A percentile compares a stretch with the other conserved stretches of the same genome.
Conservation (phyloP, 2,329 filamentous ascomycete species). For the Stylonectria norvegica region DNA sequence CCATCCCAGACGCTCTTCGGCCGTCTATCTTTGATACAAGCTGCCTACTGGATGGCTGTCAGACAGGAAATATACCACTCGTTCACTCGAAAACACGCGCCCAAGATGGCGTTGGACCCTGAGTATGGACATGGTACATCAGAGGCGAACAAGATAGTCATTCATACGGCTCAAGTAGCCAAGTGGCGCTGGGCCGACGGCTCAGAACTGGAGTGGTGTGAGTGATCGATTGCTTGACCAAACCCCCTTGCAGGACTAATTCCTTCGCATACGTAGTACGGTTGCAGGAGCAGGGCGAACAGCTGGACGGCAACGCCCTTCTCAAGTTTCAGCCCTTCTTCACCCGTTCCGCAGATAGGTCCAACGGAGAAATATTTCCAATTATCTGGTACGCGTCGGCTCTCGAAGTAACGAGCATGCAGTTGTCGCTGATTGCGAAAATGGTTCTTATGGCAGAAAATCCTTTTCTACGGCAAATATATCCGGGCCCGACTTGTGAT, state of each 20-base stretch:
- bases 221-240: conserved; percentile 14
- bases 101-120: conserved; percentile 34
- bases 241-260: neutral
- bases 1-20: conserved; percentile 36
- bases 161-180: conserved; percentile 40
- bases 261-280: conserved; percentile 28
- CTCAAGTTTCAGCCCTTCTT: conserved; percentile 34
- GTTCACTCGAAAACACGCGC: conserved; percentile 36
- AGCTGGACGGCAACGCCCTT: conserved; percentile 33
- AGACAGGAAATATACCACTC: conserved; percentile 41
- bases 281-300: conserved; percentile 35
- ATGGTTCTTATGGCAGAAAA: conserved; percentile 40
- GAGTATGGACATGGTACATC: conserved; percentile 35
- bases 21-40: conserved; percentile 35
- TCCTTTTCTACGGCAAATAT: conserved; percentile 33
- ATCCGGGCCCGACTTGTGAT: neutral
- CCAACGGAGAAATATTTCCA: conserved; percentile 39
- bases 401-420: conserved; percentile 39
- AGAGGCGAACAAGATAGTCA: conserved; percentile 38
- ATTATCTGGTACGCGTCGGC: conserved; percentile 39
- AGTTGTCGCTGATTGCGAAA: conserved; percentile 38
- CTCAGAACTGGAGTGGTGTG: conserved; percentile 36
- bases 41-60: conserved; percentile 41
- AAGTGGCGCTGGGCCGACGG: conserved; percentile 41
- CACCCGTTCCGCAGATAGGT: conserved; percentile 32